Base-by-base conservation (phyloP, 202 grass and related monocot genomes). In the Digitaria exilis region DNA sequence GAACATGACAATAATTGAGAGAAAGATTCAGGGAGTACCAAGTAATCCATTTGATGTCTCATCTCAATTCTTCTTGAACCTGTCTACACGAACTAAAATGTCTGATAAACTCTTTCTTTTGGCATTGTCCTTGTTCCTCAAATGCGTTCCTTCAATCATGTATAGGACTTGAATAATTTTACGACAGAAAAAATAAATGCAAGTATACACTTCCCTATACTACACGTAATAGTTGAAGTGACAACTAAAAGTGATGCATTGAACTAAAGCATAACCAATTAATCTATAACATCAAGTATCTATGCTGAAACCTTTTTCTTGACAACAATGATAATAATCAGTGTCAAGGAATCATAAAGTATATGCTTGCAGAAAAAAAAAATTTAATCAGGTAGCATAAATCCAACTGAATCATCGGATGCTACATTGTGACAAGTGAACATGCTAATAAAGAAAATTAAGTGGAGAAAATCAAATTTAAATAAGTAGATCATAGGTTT, bases 11-110 rank as follows among this genome's bases (percentile, higher is more conserved):
- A 12, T 29, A 59, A 42, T 9, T 59, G 30, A 59, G 22, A 59
- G 56, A 67, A 13, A 22, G 44, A 43, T 26, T 57, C 12, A 19
- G 16, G 4, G 7, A 69, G 22, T 57, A 80, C 65, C 78, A 70
- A 31, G 5, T 58, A 2, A 49, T 9, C 1, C 11, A 7, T 70
- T 78, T 7, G 9, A 10, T 71, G 4, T 7, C 77, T 19, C 28
- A 34, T 21, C 26, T 65, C 42, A 79, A 62, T 64, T 46, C 44
- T 30, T 62, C 2, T 9, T 14, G 15, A 28, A 24, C 19, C 7
- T 61, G 74, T 78, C 70, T 28, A 34, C 78, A 75, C 69, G 69
- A 81, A 81, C 84, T 62, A 81, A 57, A 4, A 86, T 54, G 56
- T 86, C 61, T 12, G 77, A 65, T 17, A 75, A 58, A 48, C 50